Percentiles rank a stretch among this genome's conserved stretches.
phyloP scores from a whole-genome alignment of 345 rosid species.

The Microcos paniculata region DNA sequence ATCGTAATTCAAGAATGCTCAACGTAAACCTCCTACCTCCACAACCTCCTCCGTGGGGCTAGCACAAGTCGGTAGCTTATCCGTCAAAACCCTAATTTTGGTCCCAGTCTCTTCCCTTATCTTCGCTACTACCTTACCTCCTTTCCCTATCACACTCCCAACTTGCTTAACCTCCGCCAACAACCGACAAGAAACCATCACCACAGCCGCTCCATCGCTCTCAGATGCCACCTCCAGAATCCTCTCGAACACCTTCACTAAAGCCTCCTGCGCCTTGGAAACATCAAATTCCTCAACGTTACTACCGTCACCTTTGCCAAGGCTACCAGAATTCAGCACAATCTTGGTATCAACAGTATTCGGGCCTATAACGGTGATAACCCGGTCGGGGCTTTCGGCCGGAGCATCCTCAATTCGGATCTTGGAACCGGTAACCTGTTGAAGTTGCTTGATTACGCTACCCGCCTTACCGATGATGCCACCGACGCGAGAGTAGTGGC shows the following conservation, averaged over 20 bases:
- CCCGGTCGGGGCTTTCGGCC: constrained; percentile 60
- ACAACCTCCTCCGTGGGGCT: constrained; percentile 64
- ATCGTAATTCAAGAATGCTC: neutral
- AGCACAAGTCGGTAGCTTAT: constrained; percentile 73
- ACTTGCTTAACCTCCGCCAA: constrained; percentile 70
- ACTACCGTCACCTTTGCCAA: neutral
- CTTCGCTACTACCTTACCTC: constrained; percentile 77
- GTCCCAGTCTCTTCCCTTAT: constrained; percentile 76
- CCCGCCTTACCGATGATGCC: constrained; percentile 92
- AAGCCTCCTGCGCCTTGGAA: constrained; percentile 79
- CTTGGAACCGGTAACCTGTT: constrained; percentile 68
- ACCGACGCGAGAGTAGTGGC: constrained; percentile 68
- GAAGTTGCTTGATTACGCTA: constrained; percentile 71
- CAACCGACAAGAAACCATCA: constrained; percentile 65
- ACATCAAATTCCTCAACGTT: constrained; percentile 42
- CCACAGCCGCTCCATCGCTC: constrained; percentile 30
- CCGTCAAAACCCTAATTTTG: constrained; percentile 59
- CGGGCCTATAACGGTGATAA: constrained; percentile 55
- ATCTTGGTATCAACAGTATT: constrained; percentile 28
- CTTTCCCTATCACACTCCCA: constrained; percentile 84
- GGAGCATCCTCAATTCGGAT: constrained; percentile 82
- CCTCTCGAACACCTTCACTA: constrained; percentile 76
- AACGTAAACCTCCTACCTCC: constrained; percentile 46
- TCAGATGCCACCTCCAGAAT: constrained; percentile 66
- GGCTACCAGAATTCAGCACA: constrained; percentile 11